Evolutionary conservation across 495 filamentous ascomycete species (phyloP), one percentile per base, ranked within the genome.

Genomic region (Penicillium fimorum): DNA sequence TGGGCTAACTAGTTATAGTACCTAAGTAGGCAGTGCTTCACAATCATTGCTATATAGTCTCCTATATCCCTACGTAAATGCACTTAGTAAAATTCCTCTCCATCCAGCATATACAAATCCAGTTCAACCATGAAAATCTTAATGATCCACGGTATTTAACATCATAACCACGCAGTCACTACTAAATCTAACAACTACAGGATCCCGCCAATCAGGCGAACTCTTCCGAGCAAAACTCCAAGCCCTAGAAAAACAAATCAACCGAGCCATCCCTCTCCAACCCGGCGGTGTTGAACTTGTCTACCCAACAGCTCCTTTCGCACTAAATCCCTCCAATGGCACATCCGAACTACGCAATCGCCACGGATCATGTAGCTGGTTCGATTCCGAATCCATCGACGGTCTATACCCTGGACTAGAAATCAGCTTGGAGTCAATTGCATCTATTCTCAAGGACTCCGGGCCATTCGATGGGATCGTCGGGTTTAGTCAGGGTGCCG

Each of bases 391-490:
- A n/a, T 17, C 48, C 2, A 17, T 53, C n/a, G 55, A 58, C 3
- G 49, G n/a, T 18, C 2, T 47, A 4, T 47, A 47, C 30, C 42
- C 29, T 9, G 42, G 42, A 5, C 30, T 58, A 33, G 42, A 47
- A 8, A 17, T 5, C 13, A 27, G 27, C 38, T 22, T 58, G n/a
- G n/a, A 27, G 6, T 22, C 30, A 12, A 58, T 52, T 13, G 55
- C 20, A 1, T 38, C 40, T 29, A 17, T 53, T 24, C 46, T 67
- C 22, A 29, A 49, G 12, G 24, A 57, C 7, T 67, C 65, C 33
- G 72, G 69, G 7, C 71, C 72, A 1, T 76, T 67, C 43, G 72
- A 76, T 48, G 72, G 70, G 0, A 50, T 76, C 11, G 51, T 76
- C 20, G 71, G 58, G n/a, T 76, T 70, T 44, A 70, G 66, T 10